Base-by-base conservation (phyloP, 2,329 filamentous ascomycete species). In the Aspergillus niger region DNA sequence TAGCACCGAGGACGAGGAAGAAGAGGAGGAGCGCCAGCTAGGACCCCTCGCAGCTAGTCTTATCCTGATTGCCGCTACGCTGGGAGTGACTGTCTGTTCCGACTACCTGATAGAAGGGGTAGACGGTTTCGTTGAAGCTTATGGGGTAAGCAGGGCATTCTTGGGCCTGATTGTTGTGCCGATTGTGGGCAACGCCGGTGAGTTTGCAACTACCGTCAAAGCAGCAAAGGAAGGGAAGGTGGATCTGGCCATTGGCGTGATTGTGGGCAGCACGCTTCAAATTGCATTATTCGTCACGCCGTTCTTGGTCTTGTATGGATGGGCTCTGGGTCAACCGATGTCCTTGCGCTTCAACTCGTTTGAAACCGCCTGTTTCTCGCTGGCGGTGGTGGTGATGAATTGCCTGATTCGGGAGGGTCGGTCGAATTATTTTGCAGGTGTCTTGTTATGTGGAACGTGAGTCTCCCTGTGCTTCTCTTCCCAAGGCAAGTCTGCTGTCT, bases 141-240 rank as follows among this genome's bases (percentile, higher is more conserved):
- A 81, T 6, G 72, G 80, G 61, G 82, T 86, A 58, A 81, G 77
- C 66, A 82, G 83, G 69, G 84, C 83, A 4, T 86, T 86, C 65
- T 82, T 86, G 63, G 83, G 83, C 70, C 71, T 86, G 28, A 80
- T 86, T 61, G 74, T 86, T 24, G 77, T 86, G 2, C 83, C 83
- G 0, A 85, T 85, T 57, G 83, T 85, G 55, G 83, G 83, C 52
- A 85, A 85, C 63, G 83, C 83, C 3, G 83, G 82, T 26, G 83
- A 85, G 68, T 82, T 85, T 69, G 82, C 83, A 57, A 85, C 82
- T 2, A 82, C 83, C 11, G 79, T 82, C 26, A 80, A 83, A 10
- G 82, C 84, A 24, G 82, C 83, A 1, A 80, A 80, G 72, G 86
- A 85, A 72, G 80, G 81, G 69, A 85, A 85, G 71, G 84, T 85